Base-by-base conservation (phyloP, 176 grass and related monocot genomes). In the Lolium multiflorum region DNA sequence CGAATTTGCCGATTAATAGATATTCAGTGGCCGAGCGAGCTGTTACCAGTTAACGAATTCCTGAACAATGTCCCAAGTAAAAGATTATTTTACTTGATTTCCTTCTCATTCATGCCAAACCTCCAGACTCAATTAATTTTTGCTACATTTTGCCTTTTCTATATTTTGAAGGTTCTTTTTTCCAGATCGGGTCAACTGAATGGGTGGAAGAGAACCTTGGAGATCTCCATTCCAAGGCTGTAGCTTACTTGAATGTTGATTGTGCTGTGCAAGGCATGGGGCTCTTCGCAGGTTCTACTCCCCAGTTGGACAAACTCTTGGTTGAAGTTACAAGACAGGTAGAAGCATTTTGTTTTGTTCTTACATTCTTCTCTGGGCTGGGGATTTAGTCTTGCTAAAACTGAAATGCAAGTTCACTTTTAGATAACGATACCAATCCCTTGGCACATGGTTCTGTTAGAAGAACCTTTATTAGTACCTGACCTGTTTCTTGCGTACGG, bases 241-340 rank as follows among this genome's bases (percentile, higher is more conserved):
- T 98, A 81, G 93, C 84, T 55, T 98, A 98, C 75, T 77, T 98
- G 64, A 98, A 98, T 91, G 93, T 98, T 89, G 96, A 98, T 89
- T 98, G 96, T 83, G 93, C 96, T 10, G 96, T 98, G 82, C 96
- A 98, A 95, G 96, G 96, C 39, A 48, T 79, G 58, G 96, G 96
- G 0, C 87, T 98, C 88, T 95, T 94, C 68, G 91, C 86, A 84
- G 86, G 90, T 76, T 84, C 90, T 55, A 94, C 91, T 76, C 96
- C 96, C 76, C 96, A 98, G 51, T 82, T 98, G 81, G 96, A 98
- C 60, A 92, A 92, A 26, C 88, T 98, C 80, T 81, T 98, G 85
- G 73, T 91, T 63, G 73, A 92, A 86, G 74, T 95, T 85, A 94
- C 92, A 73, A 94, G 86, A 74, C 86, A 94, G 96, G 96, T 98